Conservation (phyloP, 257 asterid genomes). For the Plantago elongata region DNA sequence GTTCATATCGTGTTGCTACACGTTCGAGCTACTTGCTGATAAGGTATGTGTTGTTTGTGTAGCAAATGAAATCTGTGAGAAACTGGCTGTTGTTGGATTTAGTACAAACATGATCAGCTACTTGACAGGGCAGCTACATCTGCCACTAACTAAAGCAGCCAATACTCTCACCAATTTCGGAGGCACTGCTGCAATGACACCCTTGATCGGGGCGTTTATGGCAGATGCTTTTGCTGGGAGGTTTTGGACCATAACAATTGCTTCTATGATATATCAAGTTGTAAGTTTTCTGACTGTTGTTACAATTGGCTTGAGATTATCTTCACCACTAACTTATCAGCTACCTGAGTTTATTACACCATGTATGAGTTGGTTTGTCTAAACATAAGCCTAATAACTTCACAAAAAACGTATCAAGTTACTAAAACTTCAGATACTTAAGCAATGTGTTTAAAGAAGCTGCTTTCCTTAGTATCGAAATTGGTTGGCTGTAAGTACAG, state of each 20-base stretch:
- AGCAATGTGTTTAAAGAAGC: too few species aligned
- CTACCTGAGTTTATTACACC: too few species aligned
- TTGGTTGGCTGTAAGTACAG: background rate
- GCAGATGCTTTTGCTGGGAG: constrained; percentile 86
- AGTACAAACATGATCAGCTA: constrained; percentile 70
- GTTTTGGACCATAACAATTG: constrained; percentile 76
- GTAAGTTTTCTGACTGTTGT: constrained; percentile 23
- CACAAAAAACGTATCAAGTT: too few species aligned
- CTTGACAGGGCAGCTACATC: constrained; percentile 57
- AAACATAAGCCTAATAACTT: too few species aligned
- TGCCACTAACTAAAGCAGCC: constrained; percentile 81
- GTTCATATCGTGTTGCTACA: background rate
- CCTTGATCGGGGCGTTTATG: constrained; percentile 66
- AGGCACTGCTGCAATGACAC: constrained; percentile 81
- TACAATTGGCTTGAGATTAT: too few species aligned
- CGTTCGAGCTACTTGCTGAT: background rate
- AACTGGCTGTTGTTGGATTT: constrained; percentile 85
- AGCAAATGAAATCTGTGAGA: constrained; percentile 86
- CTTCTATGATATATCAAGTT: constrained; percentile 70
- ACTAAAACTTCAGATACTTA: too few species aligned
- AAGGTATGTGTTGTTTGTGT: constrained; percentile 17
- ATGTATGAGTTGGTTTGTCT: too few species aligned
- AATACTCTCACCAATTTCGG: constrained; percentile 78
- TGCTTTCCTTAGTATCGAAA: background rate
- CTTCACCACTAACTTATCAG: too few species aligned